Percentiles rank a stretch among this genome's conserved stretches.
Evolutionary conservation across 2,329 filamentous ascomycete genomes (phyloP).

Genomic region (Fusarium cyanostomum): DNA sequence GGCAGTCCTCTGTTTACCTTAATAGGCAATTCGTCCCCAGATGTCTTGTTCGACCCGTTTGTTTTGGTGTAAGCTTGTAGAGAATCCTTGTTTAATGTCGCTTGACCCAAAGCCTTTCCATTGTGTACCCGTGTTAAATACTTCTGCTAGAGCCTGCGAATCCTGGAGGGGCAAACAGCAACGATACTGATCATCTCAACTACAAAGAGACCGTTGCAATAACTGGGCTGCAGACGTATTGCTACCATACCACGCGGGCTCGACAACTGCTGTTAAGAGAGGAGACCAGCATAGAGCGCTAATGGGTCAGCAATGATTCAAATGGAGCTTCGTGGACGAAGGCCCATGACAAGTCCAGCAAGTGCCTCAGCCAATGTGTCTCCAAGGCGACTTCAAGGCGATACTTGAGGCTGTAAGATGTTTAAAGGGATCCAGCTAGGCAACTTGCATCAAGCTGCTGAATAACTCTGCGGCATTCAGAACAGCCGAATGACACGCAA

Average conservation of each 20-base stretch:
- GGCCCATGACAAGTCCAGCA: constrained; percentile 54
- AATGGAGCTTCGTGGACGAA: constrained; percentile 54
- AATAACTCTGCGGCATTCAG: constrained; percentile 57
- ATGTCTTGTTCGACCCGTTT: constrained; percentile 23
- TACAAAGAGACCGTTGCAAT: no score
- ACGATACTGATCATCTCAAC: no score
- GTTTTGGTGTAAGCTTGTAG: constrained; percentile 17
- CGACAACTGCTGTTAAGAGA: constrained; percentile 62
- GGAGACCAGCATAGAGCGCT: constrained; percentile 56
- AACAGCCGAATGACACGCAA: constrained; percentile 56
- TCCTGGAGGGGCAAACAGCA: no score
- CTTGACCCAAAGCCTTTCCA: no score
- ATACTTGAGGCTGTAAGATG: constrained; percentile 53
- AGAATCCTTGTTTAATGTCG: no score
- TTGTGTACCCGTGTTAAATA: no score
- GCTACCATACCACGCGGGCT: constrained; percentile 60
- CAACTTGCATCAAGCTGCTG: constrained; percentile 56
- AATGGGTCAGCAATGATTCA: constrained; percentile 53
- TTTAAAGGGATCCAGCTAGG: constrained; percentile 52
- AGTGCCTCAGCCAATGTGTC: constrained; percentile 53
- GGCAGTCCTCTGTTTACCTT: constrained; percentile 5
- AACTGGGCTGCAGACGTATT: constrained; percentile 55
- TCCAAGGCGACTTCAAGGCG: constrained; percentile 56
- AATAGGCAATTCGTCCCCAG: neutral
- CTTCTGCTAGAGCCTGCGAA: no score